These are phyloP conservation scores for Artomyces pyxidatus DNA, from an alignment of 768 basidiomycete genomes.

Conservation along the genomic window DNA sequence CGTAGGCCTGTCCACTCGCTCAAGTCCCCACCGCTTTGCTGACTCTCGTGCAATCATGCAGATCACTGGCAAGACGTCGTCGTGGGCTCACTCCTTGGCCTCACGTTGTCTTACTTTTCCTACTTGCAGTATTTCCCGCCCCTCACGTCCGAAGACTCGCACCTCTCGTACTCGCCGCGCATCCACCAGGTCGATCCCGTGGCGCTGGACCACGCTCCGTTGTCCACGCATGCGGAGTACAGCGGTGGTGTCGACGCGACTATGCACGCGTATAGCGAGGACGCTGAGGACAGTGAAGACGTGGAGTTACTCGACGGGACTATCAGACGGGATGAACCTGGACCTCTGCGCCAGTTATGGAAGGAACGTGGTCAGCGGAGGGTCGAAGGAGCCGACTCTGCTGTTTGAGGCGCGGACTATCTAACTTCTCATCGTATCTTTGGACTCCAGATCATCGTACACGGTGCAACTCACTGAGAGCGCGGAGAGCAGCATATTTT, in stretches of 20 bases:
- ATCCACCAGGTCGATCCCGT: background rate
- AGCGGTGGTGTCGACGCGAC: no score
- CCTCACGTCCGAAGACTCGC: conserved; percentile 48
- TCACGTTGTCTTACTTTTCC: conserved; percentile 61
- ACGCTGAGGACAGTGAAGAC: conserved; percentile 4
- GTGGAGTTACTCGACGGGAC: conserved; percentile 20
- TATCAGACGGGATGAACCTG: conserved; percentile 24
- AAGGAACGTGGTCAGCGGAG: conserved; percentile 5
- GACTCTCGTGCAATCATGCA: no score
- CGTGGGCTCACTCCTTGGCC: conserved; percentile 69
- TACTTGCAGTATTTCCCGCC: conserved; percentile 82
- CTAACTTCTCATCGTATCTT: no score
- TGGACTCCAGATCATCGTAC: no score
- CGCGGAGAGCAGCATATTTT: no score
- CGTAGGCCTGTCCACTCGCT: conserved; percentile 39
- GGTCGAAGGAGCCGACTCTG: no score
- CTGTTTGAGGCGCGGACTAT: no score
- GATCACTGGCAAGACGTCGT: conserved; percentile 93
- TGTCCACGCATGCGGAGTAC: no score
- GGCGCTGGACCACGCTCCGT: no score
- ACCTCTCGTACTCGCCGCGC: conserved; percentile 68
- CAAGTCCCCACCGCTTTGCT: no score
- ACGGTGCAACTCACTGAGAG: no score
- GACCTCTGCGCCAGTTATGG: conserved; percentile 11
- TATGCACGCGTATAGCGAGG: conserved; percentile 17